These are phyloP conservation scores for Millerozyma miso DNA, from an alignment of 805 yeast genomes.

Conservation along the genomic window DNA sequence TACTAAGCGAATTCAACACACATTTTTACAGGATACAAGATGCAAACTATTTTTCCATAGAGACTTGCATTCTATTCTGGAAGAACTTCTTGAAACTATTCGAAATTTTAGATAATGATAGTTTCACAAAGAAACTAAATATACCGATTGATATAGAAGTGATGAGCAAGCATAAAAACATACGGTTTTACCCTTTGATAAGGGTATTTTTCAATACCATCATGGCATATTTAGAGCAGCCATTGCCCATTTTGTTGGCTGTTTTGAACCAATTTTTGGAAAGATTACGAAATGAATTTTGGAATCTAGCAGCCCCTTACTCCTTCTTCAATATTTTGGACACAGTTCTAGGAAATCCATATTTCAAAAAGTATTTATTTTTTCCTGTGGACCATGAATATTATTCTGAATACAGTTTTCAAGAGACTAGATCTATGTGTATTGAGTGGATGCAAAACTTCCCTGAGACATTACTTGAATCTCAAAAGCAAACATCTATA, in stretches of 20 bases:
- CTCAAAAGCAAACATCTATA: constrained; percentile 51
- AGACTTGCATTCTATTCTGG: constrained; percentile 47
- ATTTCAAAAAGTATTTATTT: constrained; percentile 35
- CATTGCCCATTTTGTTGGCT: constrained; percentile 54
- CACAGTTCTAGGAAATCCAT: constrained; percentile 52
- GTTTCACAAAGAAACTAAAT: constrained; percentile 27
- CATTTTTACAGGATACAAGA: constrained; percentile 54
- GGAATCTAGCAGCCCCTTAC: constrained; percentile 53
- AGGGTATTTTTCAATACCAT: constrained; percentile 48
- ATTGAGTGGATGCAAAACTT: constrained; percentile 54
- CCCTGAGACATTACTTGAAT: constrained; percentile 37
- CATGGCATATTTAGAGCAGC: constrained; percentile 44
- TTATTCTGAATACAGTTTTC: background rate
- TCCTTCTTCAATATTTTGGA: constrained; percentile 56
- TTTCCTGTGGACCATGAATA: constrained; percentile 11
- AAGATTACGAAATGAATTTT: constrained; percentile 43
- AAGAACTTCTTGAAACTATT: constrained; percentile 32
- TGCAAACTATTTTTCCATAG: constrained; percentile 43
- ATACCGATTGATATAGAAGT: constrained; percentile 25
- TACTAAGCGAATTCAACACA: constrained; percentile 52
- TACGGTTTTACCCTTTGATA: constrained; percentile 32
- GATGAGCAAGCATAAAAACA: constrained; percentile 24
- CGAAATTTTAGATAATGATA: constrained; percentile 26
- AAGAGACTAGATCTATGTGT: constrained; percentile 36
- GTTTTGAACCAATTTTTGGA: constrained; percentile 44